phyloP scores from a whole-genome alignment of 495 filamentous ascomycete genomes.

The Penicillium taxi region DNA sequence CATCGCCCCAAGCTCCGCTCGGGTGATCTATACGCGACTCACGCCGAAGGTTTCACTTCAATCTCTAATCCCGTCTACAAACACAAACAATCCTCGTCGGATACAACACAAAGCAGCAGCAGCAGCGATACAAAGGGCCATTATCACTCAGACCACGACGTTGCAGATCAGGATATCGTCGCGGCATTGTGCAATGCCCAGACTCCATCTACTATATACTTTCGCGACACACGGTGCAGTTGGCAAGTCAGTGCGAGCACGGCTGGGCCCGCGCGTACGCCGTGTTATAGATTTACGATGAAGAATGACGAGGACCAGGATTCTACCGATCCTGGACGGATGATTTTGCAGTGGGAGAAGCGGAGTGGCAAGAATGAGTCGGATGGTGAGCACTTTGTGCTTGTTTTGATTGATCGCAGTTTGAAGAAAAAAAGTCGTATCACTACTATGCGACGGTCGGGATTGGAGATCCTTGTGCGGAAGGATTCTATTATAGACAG shows the following conservation, averaged over 20 bases:
- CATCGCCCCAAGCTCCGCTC: conserved; percentile 20
- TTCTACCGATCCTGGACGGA: conserved; percentile 5
- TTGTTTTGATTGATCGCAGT: conserved; percentile 21
- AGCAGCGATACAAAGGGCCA: not conserved
- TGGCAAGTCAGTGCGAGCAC: conserved; percentile 12
- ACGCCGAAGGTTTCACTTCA: conserved; percentile 21
- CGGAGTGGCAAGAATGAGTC: conserved; percentile 1
- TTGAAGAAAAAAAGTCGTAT: conserved; percentile 18
- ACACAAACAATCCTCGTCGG: conserved; percentile 5
- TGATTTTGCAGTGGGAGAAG: conserved; percentile 24
- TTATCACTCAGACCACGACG: too few species aligned
- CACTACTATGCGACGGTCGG: conserved; percentile 18
- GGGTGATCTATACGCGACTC: conserved; percentile 28
- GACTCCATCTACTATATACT: conserved; percentile 10
- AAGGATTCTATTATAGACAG: conserved; percentile 19
- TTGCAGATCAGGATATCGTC: conserved; percentile 11
- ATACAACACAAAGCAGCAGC: too few species aligned
- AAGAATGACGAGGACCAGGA: conserved; percentile 5
- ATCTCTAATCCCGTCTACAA: not conserved
- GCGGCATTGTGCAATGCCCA: conserved; percentile 13
- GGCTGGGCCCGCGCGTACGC: conserved; percentile 4
- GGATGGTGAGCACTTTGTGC: conserved; percentile 14
- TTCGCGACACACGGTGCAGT: conserved; percentile 13
- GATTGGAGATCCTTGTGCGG: conserved; percentile 17
- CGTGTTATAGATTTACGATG: conserved; percentile 17